These are phyloP conservation scores for Sequoia sempervirens DNA, from an alignment of 75 land plant species.

Conservation along the genomic window DNA sequence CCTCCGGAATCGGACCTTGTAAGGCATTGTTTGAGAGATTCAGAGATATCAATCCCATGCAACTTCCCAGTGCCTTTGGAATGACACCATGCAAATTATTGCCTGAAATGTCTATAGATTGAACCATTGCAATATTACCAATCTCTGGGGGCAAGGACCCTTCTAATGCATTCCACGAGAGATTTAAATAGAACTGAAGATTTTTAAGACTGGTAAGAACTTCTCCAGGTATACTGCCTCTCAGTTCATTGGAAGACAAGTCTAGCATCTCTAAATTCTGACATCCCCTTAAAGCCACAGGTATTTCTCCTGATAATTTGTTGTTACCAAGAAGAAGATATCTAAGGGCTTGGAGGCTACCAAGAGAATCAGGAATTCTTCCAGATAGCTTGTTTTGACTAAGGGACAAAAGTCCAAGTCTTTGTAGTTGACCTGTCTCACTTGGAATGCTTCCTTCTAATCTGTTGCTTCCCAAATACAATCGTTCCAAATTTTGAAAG, in stretches of 20 bases:
- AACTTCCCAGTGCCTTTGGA: neutral
- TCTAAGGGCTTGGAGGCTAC: neutral
- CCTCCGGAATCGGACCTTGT: neutral
- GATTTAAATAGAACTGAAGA: neutral
- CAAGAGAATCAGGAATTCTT: neutral
- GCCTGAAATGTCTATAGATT: neutral
- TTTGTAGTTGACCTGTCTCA: neutral
- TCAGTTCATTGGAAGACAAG: neutral
- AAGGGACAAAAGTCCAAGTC: neutral
- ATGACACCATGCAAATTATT: neutral
- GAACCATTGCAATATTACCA: constrained; percentile 2
- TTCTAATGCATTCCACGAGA: constrained; percentile 3
- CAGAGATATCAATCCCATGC: neutral
- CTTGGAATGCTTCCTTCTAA: constrained; percentile 3
- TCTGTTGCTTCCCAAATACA: neutral
- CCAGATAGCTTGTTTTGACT: neutral
- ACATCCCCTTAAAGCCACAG: neutral
- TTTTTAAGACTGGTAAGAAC: neutral
- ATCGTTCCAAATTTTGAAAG: neutral
- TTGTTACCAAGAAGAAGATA: neutral
- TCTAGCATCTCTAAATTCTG: neutral
- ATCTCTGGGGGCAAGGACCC: neutral
- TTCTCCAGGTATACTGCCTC: neutral
- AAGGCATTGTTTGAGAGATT: neutral
- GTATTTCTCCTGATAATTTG: neutral